Evolutionary conservation across 352 stramenopile species (phyloP), one percentile per base, ranked within the genome.

Genomic region (Phytophthora kernoviae): DNA sequence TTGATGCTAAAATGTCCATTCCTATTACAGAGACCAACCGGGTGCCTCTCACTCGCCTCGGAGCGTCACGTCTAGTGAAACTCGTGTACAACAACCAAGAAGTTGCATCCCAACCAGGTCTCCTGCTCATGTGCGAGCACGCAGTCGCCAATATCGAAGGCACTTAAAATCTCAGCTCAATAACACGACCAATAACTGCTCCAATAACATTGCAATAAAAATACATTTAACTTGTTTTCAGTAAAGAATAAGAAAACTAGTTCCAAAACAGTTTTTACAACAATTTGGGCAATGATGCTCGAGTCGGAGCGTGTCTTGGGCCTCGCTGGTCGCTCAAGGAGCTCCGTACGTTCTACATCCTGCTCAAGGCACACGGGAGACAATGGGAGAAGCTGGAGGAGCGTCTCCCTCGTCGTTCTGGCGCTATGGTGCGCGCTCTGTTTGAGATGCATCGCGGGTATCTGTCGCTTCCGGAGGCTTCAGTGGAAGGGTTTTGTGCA

Each of bases 371-470:
- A 14, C 67, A 83, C 47, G 77, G 75, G 9, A 50, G 58, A 26
- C 65, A 82, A 27, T 88, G 78, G 76, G 66, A 79, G n/a, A 70
- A 63, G 32, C 54, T 94, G 5, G 69, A 70, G 49, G 71, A 82
- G 50, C 61, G 66, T 27, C 62, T 91, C 18, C 79, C 79, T 32
- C 49, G 50, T 20, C 78, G 84, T 8, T 86, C 80, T 33, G 52
- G 61, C 39, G 68, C 71, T 18, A 90, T 90, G 82, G 68, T 91
- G 55, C 77, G 81, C 50, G 69, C 68, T 10, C 49, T 92, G 26
- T 87, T 79, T 47, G 76, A 87, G 30, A 87, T 83, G 73, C 81
- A 92, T 40, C 70, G 81, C 58, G 70, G 75, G 26, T 92, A 92
- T 34, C 41, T 94, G 51, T 86, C 82, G 41, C 70, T 88, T 15